Base-by-base conservation (phyloP, 2,329 filamentous ascomycete species). In the Penicillium sp. region DNA sequence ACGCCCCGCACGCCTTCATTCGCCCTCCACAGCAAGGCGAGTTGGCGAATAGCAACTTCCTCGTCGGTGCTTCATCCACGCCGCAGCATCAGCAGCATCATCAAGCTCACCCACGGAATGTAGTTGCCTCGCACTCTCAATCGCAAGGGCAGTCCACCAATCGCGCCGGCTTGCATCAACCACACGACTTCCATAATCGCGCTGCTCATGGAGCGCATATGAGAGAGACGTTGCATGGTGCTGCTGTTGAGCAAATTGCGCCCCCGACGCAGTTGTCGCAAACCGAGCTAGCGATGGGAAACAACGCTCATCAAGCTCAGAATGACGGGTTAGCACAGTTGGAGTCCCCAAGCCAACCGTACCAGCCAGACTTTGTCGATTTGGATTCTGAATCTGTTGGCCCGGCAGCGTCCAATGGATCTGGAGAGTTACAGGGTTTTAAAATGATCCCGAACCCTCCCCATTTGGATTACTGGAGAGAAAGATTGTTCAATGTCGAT, bases 401-500 rank as follows among this genome's bases (percentile, higher is more conserved):
- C 38, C 44, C 57, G 3, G 56, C 57, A 52, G 59, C 62, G 52
- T 64, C 67, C 55, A 57, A 62, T n/a, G 66, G 62, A 5, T 66
- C 44, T 18, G 43, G 44, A 9, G 50, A 67, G 41, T 57, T 62
- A 41, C 66, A 67, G 34, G 69, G 70, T 35, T 62, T 77, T 64
- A 85, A 79, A 65, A 76, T 87, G 60, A 79, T 90, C 10, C 70
- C 84, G 8, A 76, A 89, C 63, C 88, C 88, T 36, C 87, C 88
- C 2, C 78, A 88, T 61, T 76, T 92, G 45, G 77, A 83, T 11
- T 76, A 78, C 57, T 93, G 89, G 89, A 79, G 89, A 47, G 79
- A 88, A 62, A 86, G 79, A 65, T 75, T 92, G 42, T 93, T 92
- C 70, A 80, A 89, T 65, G 85, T 91, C n/a, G 84, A 90, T 62